Base-by-base conservation (phyloP, 2,329 filamentous ascomycete genomes). In the Hymenoscyphus salicellus region DNA sequence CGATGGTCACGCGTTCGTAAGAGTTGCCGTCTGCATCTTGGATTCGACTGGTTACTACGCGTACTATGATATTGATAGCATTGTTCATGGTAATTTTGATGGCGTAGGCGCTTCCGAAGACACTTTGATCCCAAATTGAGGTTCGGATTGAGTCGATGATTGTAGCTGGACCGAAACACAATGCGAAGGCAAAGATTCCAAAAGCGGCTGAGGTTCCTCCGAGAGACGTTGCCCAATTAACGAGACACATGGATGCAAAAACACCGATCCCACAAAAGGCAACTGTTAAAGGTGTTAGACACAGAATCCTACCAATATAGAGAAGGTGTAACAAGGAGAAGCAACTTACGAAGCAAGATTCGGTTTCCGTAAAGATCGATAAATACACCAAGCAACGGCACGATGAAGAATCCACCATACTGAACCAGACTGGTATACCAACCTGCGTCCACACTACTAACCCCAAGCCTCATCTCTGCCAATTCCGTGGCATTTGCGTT, bases 31-130 rank as follows among this genome's bases (percentile, higher is more conserved):
- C 84, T 3, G 77, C 77, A 63, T 88, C 86, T 67, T 88, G 86
- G 0, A 88, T 80, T 0, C 82, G 82, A 0, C 85, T 85, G 0
- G 83, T 82, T 23, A 86, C 76, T 55, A 88, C 81, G 0, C 84
- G 78, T 0, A 88, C 77, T 61, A 88, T 83, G 65, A 88, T 86
- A 65, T 79, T 86, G 83, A 87, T 87, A 33, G 78, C 77, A 63
- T 88, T 88, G 71, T 88, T 87, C 71, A 87, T 83, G 26, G 83
- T 83, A 41, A 88, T 81, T 65, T 88, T 88, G 63, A 87, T 74
- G 0, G 84, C 80, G 65, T 87, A 88, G 0, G 82, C 86, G 0
- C 84, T 82, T 0, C 85, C 86, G 64, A 88, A 88, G 0, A 86
- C 82, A 2, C 82, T 82, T 63, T 85, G 82, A 30, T 86, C 79